Conservation (phyloP, 495 filamentous ascomycete genomes). For the Talaromyces borbonicus region DNA sequence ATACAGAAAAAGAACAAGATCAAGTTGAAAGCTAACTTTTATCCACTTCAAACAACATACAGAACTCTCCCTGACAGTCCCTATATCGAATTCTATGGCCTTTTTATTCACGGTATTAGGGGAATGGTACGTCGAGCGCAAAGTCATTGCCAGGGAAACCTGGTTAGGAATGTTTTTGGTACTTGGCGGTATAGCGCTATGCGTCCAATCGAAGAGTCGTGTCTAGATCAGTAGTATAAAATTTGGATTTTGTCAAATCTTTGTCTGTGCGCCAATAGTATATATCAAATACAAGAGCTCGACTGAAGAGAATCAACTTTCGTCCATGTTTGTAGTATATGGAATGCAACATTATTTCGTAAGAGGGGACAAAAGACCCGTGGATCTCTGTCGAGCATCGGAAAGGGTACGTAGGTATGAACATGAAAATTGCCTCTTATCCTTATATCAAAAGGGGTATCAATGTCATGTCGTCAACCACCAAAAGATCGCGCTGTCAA, state of each 20-base stretch:
- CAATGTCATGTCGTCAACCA: constrained; percentile 4
- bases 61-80: constrained; percentile 91
- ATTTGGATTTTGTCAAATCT: too few relatives aligned
- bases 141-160: constrained; percentile 79
- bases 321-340: too few relatives aligned
- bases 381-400: too few relatives aligned
- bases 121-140: constrained; percentile 90
- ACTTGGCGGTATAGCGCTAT: constrained; percentile 74
- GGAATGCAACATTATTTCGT: too few relatives aligned
- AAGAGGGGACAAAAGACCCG: too few relatives aligned
- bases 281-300: too few relatives aligned
- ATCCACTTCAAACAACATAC: background rate
- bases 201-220: constrained; percentile 54
- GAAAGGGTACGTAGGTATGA: constrained; percentile 4
- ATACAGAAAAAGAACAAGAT: too few relatives aligned
- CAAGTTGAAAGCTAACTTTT: too few relatives aligned
- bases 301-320: too few relatives aligned
- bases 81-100: constrained; percentile 86
- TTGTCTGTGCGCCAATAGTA: too few relatives aligned
- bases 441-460: background rate
- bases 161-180: constrained; percentile 82
- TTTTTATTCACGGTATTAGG: constrained; percentile 93
- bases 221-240: background rate
- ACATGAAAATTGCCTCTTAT: background rate
- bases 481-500: constrained; percentile 8